Evolutionary conservation across 352 stramenopile genomes (phyloP).

Genomic region (Achlya hypogyna): DNA sequence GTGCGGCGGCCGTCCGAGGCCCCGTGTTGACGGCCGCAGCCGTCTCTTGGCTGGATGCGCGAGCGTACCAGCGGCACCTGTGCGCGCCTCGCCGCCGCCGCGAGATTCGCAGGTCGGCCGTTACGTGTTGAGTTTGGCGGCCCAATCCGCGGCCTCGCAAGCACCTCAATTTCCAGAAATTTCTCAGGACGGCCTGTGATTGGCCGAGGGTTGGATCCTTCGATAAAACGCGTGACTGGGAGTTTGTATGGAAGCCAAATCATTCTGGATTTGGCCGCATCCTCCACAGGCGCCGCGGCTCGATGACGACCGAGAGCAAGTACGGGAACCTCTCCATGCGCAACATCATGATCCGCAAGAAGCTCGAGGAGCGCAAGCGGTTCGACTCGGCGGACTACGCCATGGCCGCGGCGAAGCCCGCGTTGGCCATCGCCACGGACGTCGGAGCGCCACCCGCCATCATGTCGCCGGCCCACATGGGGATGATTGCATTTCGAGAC

Average conservation of each 20-base stretch:
- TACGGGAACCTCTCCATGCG: conserved; percentile 51
- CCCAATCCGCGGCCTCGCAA: not conserved
- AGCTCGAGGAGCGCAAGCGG: conserved; percentile 62
- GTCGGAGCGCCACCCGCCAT: not conserved
- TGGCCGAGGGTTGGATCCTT: not conserved
- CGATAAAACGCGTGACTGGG: not conserved
- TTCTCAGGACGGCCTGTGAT: not conserved
- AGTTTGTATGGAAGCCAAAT: not conserved
- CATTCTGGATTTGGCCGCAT: not conserved
- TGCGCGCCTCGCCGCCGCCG: no score
- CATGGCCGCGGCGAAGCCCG: conserved; percentile 32
- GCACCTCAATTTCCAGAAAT: no score
- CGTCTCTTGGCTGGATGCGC: no score
- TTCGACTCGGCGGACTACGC: conserved; percentile 81
- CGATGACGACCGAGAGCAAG: conserved; percentile 11
- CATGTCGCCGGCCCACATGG: conserved; percentile 1
- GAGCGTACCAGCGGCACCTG: no score
- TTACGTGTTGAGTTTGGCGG: not conserved
- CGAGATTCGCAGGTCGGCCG: no score
- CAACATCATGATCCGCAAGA: conserved; percentile 68
- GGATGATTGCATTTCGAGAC: conserved; percentile 12
- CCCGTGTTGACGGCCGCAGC: no score
- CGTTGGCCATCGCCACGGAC: not conserved
- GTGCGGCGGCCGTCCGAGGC: no score
- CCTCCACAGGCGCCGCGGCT: not conserved